Base-by-base conservation (phyloP, 176 grass and related monocot genomes). In the Musa acuminata region DNA sequence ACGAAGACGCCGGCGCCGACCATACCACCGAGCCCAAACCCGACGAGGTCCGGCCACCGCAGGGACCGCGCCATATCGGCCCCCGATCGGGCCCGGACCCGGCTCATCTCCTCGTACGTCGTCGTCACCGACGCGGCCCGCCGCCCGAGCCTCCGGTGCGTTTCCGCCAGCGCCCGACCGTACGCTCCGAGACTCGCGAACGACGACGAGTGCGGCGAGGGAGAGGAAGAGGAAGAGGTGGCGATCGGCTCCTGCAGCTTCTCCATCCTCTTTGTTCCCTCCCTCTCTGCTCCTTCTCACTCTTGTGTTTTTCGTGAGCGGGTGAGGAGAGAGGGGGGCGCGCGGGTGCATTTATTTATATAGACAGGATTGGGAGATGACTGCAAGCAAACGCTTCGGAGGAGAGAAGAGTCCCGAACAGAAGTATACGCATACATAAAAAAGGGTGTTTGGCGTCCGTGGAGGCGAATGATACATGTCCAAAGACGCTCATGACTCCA, bases 31-130 rank as follows among this genome's bases (percentile, higher is more conserved):
- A 87, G 82, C 13, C 94, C 88, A 14, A 98, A 77, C 21, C 87
- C 90, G 9, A 93, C 74, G 62, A 98, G 90, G 77, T 98, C 94
- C 71, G 87, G 86, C 94, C 90, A 98, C 69, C 89, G 83, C 29
- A 98, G 86, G 58, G 87, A 77, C 26, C 86, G 84, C 68, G 70
- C 55, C 94, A 97, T 97, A 74, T 85, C 79, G 69, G 81, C 9
- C 2, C 94, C 94, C 52, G 94, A 97, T 79, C 94, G 22, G 24
- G 89, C 87, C 23, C 94, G 59, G 52, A 93, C 77, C 77, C 87
- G 87, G 84, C 64, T 98, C 78, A 87, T 72, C 88, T 98, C 95
- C 95, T 98, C 86, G 59, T 84, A 79, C 35, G 90, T 85, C 62
- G 95, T 93, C 67, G 87, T 91, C 48, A 87, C 92, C 55, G 89